These are phyloP conservation scores for Rugosomyces carneus DNA, from an alignment of 1,284 basidiomycete genomes.

Conservation along the genomic window DNA sequence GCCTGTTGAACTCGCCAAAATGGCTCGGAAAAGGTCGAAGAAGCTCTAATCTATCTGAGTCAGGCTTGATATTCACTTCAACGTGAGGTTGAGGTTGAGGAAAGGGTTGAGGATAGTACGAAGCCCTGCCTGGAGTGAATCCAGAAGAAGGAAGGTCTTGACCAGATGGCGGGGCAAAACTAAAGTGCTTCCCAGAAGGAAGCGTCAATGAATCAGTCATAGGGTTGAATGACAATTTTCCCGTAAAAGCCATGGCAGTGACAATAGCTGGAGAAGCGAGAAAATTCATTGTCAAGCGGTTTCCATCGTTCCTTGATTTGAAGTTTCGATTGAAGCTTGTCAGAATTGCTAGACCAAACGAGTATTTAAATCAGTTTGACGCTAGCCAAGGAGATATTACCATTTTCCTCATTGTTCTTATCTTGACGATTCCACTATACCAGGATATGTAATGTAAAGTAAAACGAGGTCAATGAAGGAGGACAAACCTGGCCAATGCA, in stretches of 20 bases:
- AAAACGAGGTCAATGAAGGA: background rate
- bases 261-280: conserved; percentile 96
- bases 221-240: conserved; percentile 93
- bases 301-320: conserved; percentile 97
- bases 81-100: conserved; percentile 78
- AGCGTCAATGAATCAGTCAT: conserved; percentile 76
- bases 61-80: conserved; percentile 73
- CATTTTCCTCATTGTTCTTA: conserved; percentile 88
- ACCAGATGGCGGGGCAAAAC: conserved; percentile 81
- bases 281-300: conserved; percentile 96
- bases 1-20: conserved; percentile 53
- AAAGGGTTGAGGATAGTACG: conserved; percentile 74
- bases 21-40: conserved; percentile 83
- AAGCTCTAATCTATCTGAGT: conserved; percentile 82
- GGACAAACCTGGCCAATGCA: conserved; percentile 87
- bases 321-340: conserved; percentile 99
- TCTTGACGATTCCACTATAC: conserved; percentile 89
- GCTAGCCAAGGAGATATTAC: conserved; percentile 31
- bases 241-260: conserved; percentile 96
- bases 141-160: conserved; percentile 82
- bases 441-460: background rate
- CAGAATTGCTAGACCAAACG: conserved; percentile 67
- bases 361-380: conserved; percentile 5
- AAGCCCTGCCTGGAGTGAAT: conserved; percentile 75
- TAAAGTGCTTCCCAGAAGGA: conserved; percentile 76